Conservation (phyloP, 2,329 filamentous ascomycete species). For the Pseudodiploospora longispora region DNA sequence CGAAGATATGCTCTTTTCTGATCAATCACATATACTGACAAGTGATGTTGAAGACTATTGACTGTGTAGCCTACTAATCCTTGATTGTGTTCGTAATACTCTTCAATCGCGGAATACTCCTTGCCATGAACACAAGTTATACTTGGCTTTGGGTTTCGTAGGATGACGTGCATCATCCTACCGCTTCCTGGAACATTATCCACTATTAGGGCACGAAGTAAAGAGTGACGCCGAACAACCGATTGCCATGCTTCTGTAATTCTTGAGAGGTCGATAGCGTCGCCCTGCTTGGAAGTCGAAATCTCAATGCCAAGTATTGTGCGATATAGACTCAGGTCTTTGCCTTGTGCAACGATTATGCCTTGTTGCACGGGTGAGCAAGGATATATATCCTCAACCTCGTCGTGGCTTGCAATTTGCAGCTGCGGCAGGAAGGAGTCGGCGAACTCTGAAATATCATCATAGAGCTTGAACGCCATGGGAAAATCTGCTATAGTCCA, state of each 20-base stretch:
- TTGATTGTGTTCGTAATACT: background rate
- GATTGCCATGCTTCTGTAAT: conserved; percentile 7
- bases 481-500: background rate
- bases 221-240: conserved; percentile 8
- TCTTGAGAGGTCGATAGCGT: conserved; percentile 1
- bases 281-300: background rate
- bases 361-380: conserved; percentile 23
- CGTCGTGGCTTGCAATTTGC: background rate
- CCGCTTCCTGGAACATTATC: conserved; percentile 4
- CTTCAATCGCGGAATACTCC: background rate
- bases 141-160: conserved; percentile 1
- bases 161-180: conserved; percentile 7
- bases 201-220: conserved; percentile 10
- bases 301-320: background rate
- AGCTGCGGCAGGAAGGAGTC: background rate
- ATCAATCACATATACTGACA: background rate
- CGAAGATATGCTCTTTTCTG: background rate
- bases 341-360: conserved; percentile 20
- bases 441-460: background rate
- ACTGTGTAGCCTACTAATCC: background rate
- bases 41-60: conserved; percentile 3
- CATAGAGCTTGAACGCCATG: background rate
- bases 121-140: background rate
- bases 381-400: conserved; percentile 21
- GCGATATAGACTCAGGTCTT: conserved; percentile 19